Evolutionary conservation across 2,329 filamentous ascomycete genomes (phyloP).

Genomic region (Westerdykella ornata): DNA sequence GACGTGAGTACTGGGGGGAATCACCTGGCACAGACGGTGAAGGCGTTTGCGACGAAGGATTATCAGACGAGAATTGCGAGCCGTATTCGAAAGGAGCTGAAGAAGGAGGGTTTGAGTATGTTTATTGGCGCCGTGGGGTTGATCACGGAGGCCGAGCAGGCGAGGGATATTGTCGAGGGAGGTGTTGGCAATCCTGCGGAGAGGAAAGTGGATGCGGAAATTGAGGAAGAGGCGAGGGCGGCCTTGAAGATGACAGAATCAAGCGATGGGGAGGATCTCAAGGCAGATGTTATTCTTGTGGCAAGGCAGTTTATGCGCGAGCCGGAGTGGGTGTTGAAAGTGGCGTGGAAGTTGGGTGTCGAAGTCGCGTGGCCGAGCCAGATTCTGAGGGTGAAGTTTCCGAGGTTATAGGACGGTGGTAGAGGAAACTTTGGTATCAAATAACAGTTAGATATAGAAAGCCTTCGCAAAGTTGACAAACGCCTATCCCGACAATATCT

Average conservation of each 20-base stretch:
- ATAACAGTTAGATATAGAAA: too few species aligned
- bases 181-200: constrained; percentile 25
- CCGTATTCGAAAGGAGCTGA: constrained; percentile 39
- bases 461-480: too few species aligned
- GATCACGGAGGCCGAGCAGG: constrained; percentile 50
- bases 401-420: constrained; percentile 26
- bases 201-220: constrained; percentile 5
- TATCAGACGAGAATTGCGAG: constrained; percentile 48
- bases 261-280: constrained; percentile 19
- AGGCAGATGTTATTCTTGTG: constrained; percentile 48
- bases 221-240: constrained; percentile 27
- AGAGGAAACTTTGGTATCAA: too few species aligned
- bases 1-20: constrained; percentile 45
- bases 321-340: constrained; percentile 49
- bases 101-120: constrained; percentile 33
- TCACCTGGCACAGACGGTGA: constrained; percentile 37
- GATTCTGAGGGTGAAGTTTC: constrained; percentile 36
- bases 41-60: constrained; percentile 36
- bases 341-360: constrained; percentile 45
- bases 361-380: constrained; percentile 46
- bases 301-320: constrained; percentile 51
- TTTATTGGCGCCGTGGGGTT: constrained; percentile 49
- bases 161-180: constrained; percentile 40
- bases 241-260: constrained; percentile 34
- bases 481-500: too few species aligned